Evolutionary conservation across 495 filamentous ascomycete species (phyloP), one percentile per base, ranked within the genome.

Genomic region (Annulohypoxylon moriforme): DNA sequence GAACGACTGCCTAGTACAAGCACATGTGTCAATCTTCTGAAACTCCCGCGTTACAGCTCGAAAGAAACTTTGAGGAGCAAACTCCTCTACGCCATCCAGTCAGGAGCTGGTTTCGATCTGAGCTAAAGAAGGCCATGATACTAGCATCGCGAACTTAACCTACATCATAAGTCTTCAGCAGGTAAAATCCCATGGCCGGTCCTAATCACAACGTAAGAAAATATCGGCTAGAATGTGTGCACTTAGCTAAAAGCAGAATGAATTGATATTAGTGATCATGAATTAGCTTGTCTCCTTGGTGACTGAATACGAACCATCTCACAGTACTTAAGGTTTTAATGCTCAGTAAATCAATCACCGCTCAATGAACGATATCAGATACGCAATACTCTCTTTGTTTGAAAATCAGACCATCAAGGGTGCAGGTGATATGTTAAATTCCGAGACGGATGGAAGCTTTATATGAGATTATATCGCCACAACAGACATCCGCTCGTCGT

Each of bases 21-120:
- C 75, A 99, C 96, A 1, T 99, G 96, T 74, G 93, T 99, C 36
- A 99, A 99, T 78, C 79, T 98, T 60, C 79, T 99, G 36, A 99
- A 99, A 82, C 83, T 99, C 69, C 96, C 96, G 18, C 89, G 91
- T 55, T 99, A 98, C 79, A 81, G 74, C 20, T 89, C 84, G 52
- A 86, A 85, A 60, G 81, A 80, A 57, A 83, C 79, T 11, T 75
- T 98, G 67, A 92, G 84, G 79, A 86, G 87, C 72, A 97, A 97
- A 78, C 77, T 99, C 65, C 79, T 99, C 33, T 97, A 98, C 81
- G 94, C 95, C 22, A 91, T 97, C 18, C 93, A 91, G 74, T 91
- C 93, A 10, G 94, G 94, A 13, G 96, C 96, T 47, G 96, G 96
- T 9, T 99, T 99, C 81, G 94, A 99, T 84, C 83, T 99, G 74